Percentiles rank a stretch among this genome's conserved stretches.
Conservation (phyloP, 179 eudicot species). For the Amaranthus tricolor region DNA sequence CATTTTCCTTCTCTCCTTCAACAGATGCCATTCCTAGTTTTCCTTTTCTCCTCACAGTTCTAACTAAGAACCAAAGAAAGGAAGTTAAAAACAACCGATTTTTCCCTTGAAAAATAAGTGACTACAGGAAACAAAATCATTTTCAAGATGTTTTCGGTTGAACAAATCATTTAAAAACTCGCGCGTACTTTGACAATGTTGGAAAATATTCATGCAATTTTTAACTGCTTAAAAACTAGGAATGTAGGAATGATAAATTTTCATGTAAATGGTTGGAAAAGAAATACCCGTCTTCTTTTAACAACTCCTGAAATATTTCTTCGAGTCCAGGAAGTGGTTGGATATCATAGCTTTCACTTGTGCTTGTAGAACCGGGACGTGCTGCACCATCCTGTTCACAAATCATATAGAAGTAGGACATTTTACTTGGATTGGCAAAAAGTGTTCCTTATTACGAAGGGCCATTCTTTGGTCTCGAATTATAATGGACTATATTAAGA, state of each 20-base stretch:
- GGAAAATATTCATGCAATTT: background rate
- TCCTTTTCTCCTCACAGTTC: no score
- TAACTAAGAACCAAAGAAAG: no score
- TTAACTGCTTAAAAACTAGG: slow-evolving; percentile 1
- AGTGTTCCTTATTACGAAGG: no score
- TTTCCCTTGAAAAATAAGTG: no score
- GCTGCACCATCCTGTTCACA: slow-evolving; percentile 51
- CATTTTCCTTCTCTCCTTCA: no score
- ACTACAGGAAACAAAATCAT: no score
- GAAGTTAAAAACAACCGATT: no score
- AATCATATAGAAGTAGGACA: background rate
- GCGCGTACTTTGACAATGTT: background rate
- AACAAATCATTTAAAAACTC: background rate
- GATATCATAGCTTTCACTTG: slow-evolving; percentile 37
- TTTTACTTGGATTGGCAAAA: slow-evolving; percentile 9
- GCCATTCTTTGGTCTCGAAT: no score
- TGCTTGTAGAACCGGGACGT: slow-evolving; percentile 37
- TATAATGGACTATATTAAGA: no score
- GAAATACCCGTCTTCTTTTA: slow-evolving; percentile 77
- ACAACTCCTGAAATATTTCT: slow-evolving; percentile 67
- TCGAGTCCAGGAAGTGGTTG: slow-evolving; percentile 89
- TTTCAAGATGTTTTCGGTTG: no score
- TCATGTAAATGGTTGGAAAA: background rate
- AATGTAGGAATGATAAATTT: background rate
- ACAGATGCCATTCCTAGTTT: no score